Evolutionary conservation across 1,284 basidiomycete genomes (phyloP).

Genomic region (Sparassis latifolia): DNA sequence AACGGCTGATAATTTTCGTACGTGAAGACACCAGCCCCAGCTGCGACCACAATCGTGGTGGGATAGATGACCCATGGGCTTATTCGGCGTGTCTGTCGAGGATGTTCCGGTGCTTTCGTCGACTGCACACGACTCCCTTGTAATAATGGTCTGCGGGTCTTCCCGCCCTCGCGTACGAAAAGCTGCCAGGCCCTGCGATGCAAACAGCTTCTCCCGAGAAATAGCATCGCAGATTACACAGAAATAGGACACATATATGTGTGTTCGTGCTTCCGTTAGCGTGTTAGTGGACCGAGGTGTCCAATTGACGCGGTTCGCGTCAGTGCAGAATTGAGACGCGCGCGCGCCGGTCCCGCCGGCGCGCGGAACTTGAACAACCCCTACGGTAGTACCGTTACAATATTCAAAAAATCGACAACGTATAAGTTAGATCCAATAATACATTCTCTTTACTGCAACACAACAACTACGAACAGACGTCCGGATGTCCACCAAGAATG

Average conservation of each 20-base stretch:
- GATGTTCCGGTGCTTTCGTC: background rate
- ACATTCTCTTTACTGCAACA: no score
- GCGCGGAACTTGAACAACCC: no score
- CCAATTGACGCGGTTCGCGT: no score
- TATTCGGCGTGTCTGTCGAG: constrained; percentile 4
- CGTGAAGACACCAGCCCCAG: constrained; percentile 38
- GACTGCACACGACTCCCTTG: background rate
- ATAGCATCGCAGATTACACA: background rate
- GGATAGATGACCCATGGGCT: constrained; percentile 19
- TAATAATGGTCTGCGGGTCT: background rate
- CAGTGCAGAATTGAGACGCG: no score
- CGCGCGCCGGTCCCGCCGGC: no score
- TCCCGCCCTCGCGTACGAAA: background rate
- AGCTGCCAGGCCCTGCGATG: background rate
- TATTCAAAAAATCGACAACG: no score
- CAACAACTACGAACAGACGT: no score
- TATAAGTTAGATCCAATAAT: no score
- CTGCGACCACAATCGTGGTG: constrained; percentile 16
- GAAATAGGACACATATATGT: background rate
- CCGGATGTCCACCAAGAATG: no score
- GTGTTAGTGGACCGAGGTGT: no score
- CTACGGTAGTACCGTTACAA: no score
- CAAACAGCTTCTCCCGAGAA: background rate
- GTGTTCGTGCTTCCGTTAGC: no score
- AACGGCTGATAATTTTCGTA: constrained; percentile 61